Percentiles rank a stretch among this genome's conserved stretches.
These are phyloP conservation scores for Ilyonectria sp. DNA, from an alignment of 2,329 filamentous ascomycete genomes.

Conservation along the genomic window DNA sequence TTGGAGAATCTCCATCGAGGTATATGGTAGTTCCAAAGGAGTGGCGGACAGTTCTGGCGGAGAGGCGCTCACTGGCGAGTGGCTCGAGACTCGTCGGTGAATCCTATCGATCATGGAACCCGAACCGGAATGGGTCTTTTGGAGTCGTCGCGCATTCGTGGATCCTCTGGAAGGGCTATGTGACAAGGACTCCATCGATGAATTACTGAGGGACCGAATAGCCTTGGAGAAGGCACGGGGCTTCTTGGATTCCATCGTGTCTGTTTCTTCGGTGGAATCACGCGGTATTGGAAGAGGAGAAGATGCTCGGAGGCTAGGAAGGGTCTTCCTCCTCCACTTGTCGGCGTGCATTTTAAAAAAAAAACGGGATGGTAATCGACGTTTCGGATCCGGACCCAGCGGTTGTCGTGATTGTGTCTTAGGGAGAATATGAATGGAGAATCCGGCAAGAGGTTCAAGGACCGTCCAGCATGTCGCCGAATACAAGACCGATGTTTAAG, in stretches of 20 bases:
- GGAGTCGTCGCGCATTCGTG: slow-evolving; percentile 52
- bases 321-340: slow-evolving; percentile 54
- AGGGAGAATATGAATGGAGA: slow-evolving; percentile 18
- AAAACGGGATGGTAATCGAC: slow-evolving; percentile 13
- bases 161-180: slow-evolving; percentile 51
- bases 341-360: slow-evolving; percentile 51
- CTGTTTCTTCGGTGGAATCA: slow-evolving; percentile 39
- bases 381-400: slow-evolving; percentile 6
- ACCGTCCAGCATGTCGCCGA: slow-evolving; percentile 40
- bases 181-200: slow-evolving; percentile 58
- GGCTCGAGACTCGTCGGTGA: slow-evolving; percentile 58
- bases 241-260: slow-evolving; percentile 52
- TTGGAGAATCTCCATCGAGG: slow-evolving; percentile 59
- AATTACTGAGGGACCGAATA: slow-evolving; percentile 58
- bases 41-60: slow-evolving; percentile 49
- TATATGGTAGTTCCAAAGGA: slow-evolving; percentile 52
- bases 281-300: slow-evolving; percentile 42
- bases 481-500: slow-evolving; percentile 26
- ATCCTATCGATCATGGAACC: slow-evolving; percentile 60
- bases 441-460: slow-evolving; percentile 29
- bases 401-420: slow-evolving; percentile 4
- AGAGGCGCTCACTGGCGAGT: slow-evolving; percentile 51
- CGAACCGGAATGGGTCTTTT: slow-evolving; percentile 57
- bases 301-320: slow-evolving; percentile 48
- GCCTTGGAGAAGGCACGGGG: slow-evolving; percentile 55